Conservation (phyloP, 257 asterid genomes). For the Primulina eburnea region DNA sequence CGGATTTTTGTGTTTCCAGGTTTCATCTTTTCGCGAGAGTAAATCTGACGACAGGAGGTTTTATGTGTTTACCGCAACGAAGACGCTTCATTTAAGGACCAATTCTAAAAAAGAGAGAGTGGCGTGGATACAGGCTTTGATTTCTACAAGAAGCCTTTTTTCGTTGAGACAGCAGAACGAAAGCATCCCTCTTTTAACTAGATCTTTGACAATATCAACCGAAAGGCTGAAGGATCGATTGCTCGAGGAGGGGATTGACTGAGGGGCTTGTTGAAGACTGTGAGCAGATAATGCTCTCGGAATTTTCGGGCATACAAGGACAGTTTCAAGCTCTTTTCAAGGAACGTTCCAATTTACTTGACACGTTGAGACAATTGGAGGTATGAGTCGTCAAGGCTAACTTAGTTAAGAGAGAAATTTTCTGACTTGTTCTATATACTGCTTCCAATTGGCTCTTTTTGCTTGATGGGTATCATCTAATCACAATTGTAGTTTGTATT, state of each 20-base stretch:
- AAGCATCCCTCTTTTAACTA: slow-evolving; percentile 48
- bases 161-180: slow-evolving; percentile 56
- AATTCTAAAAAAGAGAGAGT: slow-evolving; percentile 69
- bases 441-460: background rate
- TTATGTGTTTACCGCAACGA: slow-evolving; percentile 88
- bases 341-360: slow-evolving; percentile 75
- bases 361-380: slow-evolving; percentile 85
- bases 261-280: slow-evolving; percentile 80
- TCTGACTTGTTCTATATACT: background rate
- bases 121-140: slow-evolving; percentile 84
- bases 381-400: slow-evolving; percentile 32
- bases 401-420: background rate
- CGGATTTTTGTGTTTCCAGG: slow-evolving; percentile 44
- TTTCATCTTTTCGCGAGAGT: slow-evolving; percentile 92
- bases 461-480: background rate
- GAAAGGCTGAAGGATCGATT: slow-evolving; percentile 74
- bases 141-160: slow-evolving; percentile 59
- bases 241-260: slow-evolving; percentile 68
- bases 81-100: slow-evolving; percentile 88
- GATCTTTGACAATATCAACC: slow-evolving; percentile 66
- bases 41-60: slow-evolving; percentile 79
- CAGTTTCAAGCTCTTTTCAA: slow-evolving; percentile 68
- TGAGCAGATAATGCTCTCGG: slow-evolving; percentile 87
- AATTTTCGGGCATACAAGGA: slow-evolving; percentile 74
- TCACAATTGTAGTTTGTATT: background rate